A percentile compares a stretch with the other conserved stretches of the same genome.
Evolutionary conservation across 2,329 filamentous ascomycete genomes (phyloP).

Genomic region (Penicillium sp.): DNA sequence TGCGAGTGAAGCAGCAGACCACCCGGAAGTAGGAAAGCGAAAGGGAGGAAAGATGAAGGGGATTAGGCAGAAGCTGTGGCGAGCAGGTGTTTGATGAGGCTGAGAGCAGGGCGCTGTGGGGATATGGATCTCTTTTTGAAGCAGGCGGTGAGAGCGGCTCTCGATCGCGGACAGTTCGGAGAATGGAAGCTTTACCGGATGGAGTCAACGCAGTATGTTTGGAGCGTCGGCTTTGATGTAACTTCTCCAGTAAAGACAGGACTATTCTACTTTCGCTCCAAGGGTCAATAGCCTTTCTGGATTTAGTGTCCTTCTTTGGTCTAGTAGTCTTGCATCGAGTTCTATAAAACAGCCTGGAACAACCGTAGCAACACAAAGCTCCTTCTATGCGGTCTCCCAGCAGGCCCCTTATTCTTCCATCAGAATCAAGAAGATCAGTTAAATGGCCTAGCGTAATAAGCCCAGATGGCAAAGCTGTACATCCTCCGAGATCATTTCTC

Average conservation of each 20-base stretch:
- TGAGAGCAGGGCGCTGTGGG: conserved; percentile 23
- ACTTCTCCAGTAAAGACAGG: not conserved
- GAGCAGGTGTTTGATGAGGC: conserved; percentile 22
- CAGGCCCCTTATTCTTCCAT: not conserved
- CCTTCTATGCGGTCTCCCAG: not conserved
- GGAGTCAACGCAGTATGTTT: not conserved
- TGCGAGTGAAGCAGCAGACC: not conserved
- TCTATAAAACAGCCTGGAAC: not conserved
- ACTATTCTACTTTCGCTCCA: not conserved
- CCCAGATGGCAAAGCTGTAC: too few relatives aligned
- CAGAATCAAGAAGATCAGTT: not conserved
- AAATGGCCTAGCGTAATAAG: too few relatives aligned
- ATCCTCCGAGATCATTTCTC: not conserved
- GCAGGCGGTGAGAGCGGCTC: conserved; percentile 27
- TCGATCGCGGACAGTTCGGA: conserved; percentile 2
- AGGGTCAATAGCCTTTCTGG: not conserved
- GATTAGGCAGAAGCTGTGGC: conserved; percentile 24
- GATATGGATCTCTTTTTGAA: conserved; percentile 14
- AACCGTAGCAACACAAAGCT: not conserved
- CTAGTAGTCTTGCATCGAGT: not conserved
- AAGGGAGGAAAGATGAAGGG: conserved; percentile 5
- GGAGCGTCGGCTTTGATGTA: not conserved
- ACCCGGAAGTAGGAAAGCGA: conserved; percentile 5
- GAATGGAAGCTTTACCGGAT: not conserved
- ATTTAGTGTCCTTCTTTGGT: not conserved